Evolutionary conservation across 768 basidiomycete genomes (phyloP).

Genomic region (Pleurotus eryngii): DNA sequence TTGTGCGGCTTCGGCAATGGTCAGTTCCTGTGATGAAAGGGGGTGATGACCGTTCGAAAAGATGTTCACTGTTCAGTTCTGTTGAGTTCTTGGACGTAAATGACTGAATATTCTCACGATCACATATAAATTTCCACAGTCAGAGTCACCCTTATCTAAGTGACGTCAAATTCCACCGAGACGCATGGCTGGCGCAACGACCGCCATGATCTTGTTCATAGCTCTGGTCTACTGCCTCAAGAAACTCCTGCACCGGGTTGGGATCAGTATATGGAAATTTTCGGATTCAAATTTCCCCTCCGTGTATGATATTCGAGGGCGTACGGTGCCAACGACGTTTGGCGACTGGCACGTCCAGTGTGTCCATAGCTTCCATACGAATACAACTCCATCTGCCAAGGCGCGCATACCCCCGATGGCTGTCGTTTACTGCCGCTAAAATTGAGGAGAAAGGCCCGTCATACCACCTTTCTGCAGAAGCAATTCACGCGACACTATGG

Average conservation of each 20-base stretch:
- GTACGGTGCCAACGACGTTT: not conserved
- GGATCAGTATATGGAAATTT: not conserved
- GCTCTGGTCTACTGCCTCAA: too few relatives aligned
- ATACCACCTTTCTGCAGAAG: slow-evolving; percentile 18
- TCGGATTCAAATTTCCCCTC: not conserved
- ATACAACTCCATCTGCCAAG: slow-evolving; percentile 28
- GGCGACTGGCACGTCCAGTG: not conserved
- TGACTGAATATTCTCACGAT: not conserved
- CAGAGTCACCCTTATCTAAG: not conserved
- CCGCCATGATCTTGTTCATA: too few relatives aligned
- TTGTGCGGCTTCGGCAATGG: too few relatives aligned
- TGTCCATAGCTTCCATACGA: slow-evolving; percentile 13
- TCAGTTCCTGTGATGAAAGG: too few relatives aligned
- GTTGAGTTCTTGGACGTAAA: not conserved
- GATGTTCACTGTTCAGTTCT: too few relatives aligned
- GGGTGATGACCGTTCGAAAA: too few relatives aligned
- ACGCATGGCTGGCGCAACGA: too few relatives aligned
- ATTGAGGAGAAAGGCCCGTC: slow-evolving; percentile 28
- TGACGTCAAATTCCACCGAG: too few relatives aligned
- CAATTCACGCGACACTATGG: slow-evolving; percentile 25
- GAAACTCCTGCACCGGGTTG: too few relatives aligned
- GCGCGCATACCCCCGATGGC: slow-evolving; percentile 25
- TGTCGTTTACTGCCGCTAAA: slow-evolving; percentile 22
- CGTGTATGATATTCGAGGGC: not conserved
- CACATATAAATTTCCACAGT: not conserved